Percentiles rank a stretch among this genome's conserved stretches.
Conservation (phyloP, 139 green algal genomes). For the Chlamydomonas schloesseri region DNA sequence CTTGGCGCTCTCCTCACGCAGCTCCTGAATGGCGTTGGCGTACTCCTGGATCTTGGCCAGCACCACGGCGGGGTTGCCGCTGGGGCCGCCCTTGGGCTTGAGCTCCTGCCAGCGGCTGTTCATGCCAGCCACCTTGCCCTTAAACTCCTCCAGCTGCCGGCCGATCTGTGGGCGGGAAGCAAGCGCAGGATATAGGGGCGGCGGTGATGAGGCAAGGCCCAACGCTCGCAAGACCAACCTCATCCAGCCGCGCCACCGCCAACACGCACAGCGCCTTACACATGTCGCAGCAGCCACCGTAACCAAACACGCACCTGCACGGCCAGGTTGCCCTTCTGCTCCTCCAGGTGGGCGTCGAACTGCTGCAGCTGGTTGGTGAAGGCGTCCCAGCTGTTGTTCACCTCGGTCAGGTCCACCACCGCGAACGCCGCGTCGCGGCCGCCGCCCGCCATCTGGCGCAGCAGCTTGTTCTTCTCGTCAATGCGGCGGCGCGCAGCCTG, state of each 20-base stretch:
- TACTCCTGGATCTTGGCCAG: conserved; percentile 78
- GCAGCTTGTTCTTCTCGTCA: conserved; percentile 85
- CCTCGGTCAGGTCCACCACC: conserved; percentile 72
- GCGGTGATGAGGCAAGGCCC: no score
- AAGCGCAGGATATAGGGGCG: neutral
- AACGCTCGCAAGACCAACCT: no score
- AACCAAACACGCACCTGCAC: conserved; percentile 1
- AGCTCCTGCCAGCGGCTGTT: conserved; percentile 56
- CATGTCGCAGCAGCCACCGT: no score
- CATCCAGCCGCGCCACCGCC: no score
- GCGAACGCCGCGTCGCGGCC: conserved; percentile 45
- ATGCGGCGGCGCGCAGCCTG: conserved; percentile 69
- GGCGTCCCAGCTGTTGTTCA: conserved; percentile 78
- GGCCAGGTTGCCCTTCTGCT: conserved; percentile 75
- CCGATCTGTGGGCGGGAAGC: conserved; percentile 17
- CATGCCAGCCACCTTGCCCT: conserved; percentile 61
- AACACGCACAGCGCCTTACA: no score
- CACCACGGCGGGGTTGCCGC: conserved; percentile 73
- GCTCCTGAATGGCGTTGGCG: conserved; percentile 55
- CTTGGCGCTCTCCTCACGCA: conserved; percentile 67
- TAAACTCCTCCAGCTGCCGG: conserved; percentile 75
- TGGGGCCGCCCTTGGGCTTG: conserved; percentile 74
- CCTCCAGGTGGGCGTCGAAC: conserved; percentile 76
- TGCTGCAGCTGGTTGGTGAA: conserved; percentile 81
- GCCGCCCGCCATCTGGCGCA: conserved; percentile 62